These are phyloP conservation scores for Aspergillus affinis DNA, from an alignment of 495 filamentous ascomycete genomes.

Conservation along the genomic window DNA sequence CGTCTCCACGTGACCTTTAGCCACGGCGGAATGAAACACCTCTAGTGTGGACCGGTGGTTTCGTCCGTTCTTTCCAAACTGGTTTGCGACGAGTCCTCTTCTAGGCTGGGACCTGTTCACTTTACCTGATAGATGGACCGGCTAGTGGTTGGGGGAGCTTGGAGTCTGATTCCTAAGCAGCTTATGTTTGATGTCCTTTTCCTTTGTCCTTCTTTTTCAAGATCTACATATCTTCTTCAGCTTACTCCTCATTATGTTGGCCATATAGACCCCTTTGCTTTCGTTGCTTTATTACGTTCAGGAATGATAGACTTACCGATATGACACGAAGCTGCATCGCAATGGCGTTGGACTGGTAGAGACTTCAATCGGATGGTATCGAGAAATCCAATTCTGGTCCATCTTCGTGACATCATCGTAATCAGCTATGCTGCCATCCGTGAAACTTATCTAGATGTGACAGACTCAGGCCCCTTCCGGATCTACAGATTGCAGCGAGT, in stretches of 20 bases:
- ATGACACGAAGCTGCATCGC: neutral
- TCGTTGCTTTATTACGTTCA: neutral
- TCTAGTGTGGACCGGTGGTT: neutral
- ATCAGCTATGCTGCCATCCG: neutral
- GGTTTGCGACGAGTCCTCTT: neutral
- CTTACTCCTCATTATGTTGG: neutral
- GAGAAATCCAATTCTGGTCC: neutral
- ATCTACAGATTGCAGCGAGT: neutral
- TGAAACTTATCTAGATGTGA: neutral
- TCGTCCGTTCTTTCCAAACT: neutral
- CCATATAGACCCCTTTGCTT: neutral
- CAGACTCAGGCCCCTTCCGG: neutral
- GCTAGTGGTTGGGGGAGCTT: neutral
- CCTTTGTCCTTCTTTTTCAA: neutral
- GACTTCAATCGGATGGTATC: neutral
- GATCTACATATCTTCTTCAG: neutral
- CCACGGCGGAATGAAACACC: neutral
- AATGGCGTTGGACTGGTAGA: neutral
- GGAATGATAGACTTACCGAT: neutral
- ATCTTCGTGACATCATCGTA: neutral
- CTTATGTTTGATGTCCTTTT: neutral
- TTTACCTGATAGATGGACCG: neutral
- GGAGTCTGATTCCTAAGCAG: neutral
- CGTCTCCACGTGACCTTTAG: neutral
- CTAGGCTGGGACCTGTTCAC: neutral